Base-by-base conservation (phyloP, 2,329 filamentous ascomycete species). In the Fusarium sp. region DNA sequence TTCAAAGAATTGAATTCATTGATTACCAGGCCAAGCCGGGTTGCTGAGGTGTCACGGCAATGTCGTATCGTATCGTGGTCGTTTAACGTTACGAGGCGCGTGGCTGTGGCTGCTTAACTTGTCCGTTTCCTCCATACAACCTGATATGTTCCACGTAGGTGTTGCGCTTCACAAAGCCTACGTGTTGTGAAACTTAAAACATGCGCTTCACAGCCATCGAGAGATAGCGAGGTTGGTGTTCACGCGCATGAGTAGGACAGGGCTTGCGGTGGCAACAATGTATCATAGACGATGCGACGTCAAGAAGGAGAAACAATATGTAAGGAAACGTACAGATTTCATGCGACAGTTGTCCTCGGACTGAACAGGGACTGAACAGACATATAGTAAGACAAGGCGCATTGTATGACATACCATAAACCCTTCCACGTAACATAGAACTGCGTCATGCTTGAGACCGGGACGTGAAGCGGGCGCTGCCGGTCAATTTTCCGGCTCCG, bases 401-500 rank as follows among this genome's bases (percentile, higher is more conserved):
- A 49, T 22, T 35, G 20, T 28, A 32, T 44, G 35, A 28, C n/a
- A 26, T 41, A 11, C 40, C 40, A 20, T 14, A 40, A 32, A 22
- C 45, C 47, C 47, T 60, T 26, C 10, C 8, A 37, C 7, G 30
- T 60, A 13, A 10, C 37, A 22, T 19, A 14, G 22, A 39, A 50
- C 17, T 20, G 44, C 22, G 22, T 54, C 46, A 37, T 49, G 30
- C 65, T 35, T 53, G 49, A 57, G 45, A 68, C 44, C 19, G n/a
- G 52, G 54, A 54, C 55, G 37, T 35, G 37, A 32, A 52, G 58
- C 55, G 53, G 65, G 24, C 53, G 43, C 56, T 65, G 39, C 65
- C 65, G 65, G 65, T 55, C 55, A 55, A 68, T 55, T 50, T 48
- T 37, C 60, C 40, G 20, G 46, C 37, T 37, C 19, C n/a, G 53